Percentiles rank a stretch among this genome's conserved stretches.
These are phyloP conservation scores for Stephania cephalantha DNA, from an alignment of 164 flowering plant species.

Conservation along the genomic window DNA sequence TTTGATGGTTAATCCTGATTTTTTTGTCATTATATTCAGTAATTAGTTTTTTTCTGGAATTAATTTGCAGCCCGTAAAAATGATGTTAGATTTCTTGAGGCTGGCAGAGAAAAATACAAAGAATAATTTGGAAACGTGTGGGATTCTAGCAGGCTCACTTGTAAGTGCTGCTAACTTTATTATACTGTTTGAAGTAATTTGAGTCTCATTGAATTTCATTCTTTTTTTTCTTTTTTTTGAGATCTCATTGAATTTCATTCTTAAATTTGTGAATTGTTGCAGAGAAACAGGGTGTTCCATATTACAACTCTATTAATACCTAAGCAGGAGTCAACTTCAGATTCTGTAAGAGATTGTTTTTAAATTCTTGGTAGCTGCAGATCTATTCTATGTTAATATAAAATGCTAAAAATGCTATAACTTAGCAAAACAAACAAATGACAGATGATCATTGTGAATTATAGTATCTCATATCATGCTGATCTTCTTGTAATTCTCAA, in stretches of 20 bases:
- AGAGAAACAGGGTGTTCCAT: constrained; percentile 86
- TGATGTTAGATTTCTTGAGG: constrained; percentile 86
- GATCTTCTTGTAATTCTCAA: no score
- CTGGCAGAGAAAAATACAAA: constrained; percentile 70
- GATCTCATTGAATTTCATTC: neutral
- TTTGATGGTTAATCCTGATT: neutral
- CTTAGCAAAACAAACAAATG: neutral
- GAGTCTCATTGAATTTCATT: neutral
- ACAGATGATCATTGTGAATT: neutral
- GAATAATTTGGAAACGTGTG: constrained; percentile 94
- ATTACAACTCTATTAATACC: constrained; percentile 82
- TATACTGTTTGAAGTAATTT: neutral
- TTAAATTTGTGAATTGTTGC: constrained; percentile 21
- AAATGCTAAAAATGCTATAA: neutral
- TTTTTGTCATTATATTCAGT: neutral
- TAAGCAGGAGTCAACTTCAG: constrained; percentile 98
- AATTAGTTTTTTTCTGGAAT: constrained; percentile 6
- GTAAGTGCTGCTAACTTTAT: constrained; percentile 34
- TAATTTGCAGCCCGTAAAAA: constrained; percentile 59
- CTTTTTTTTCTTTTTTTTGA: neutral
- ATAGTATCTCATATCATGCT: neutral
- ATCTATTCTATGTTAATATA: neutral
- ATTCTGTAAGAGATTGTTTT: constrained; percentile 54
- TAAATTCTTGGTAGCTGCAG: neutral
- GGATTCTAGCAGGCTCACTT: constrained; percentile 86